A percentile compares a stretch with the other conserved stretches of the same genome.
These are phyloP conservation scores for Crithidia thermophila DNA, from an alignment of 208 protist species.

Conservation along the genomic window DNA sequence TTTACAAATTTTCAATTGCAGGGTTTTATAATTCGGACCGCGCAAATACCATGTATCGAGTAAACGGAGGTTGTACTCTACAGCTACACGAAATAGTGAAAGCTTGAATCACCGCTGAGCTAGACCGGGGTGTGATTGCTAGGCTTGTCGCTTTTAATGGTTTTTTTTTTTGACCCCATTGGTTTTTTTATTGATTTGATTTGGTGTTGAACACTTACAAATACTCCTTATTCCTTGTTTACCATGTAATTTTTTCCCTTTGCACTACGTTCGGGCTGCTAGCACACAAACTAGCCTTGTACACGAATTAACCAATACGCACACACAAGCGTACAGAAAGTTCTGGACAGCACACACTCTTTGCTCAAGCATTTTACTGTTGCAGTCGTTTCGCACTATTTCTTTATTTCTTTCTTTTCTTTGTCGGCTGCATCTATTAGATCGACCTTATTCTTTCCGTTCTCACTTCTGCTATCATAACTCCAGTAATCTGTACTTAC, in stretches of 20 bases:
- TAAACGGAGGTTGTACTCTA: too few relatives aligned
- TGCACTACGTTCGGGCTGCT: not conserved
- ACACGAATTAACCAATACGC: not conserved
- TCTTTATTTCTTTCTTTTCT: not conserved
- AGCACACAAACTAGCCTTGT: too few relatives aligned
- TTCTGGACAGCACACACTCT: too few relatives aligned
- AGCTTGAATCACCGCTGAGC: too few relatives aligned
- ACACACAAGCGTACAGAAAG: not conserved
- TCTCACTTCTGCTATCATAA: not conserved
- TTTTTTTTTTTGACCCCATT: not conserved
- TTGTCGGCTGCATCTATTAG: not conserved
- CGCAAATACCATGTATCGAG: too few relatives aligned
- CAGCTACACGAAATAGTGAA: too few relatives aligned
- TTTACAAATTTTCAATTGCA: too few relatives aligned
- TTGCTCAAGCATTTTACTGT: too few relatives aligned
- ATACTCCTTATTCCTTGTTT: not conserved
- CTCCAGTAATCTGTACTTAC: not conserved
- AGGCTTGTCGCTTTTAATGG: too few relatives aligned
- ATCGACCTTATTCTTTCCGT: not conserved
- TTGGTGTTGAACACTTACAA: not conserved
- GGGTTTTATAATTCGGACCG: too few relatives aligned
- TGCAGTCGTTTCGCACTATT: too few relatives aligned
- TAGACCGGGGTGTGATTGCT: too few relatives aligned
- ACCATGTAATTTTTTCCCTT: not conserved
- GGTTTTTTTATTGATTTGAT: conserved; percentile 3